phyloP scores from a whole-genome alignment of 495 filamentous ascomycete species.

The Hapsidospora chrysogenum region DNA sequence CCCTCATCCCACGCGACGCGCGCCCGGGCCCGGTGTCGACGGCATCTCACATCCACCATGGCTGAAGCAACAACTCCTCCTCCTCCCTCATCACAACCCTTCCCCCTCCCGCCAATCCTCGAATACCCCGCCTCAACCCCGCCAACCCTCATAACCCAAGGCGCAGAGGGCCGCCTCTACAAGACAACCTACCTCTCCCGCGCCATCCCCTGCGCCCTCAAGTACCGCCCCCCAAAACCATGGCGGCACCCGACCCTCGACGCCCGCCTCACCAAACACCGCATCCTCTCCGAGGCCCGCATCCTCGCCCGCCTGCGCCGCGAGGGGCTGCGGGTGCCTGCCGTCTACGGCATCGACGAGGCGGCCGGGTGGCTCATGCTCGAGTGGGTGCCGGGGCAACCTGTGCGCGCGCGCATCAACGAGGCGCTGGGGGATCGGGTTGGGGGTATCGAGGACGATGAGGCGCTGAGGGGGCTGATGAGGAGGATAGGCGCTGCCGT shows the following conservation, averaged over 20 bases:
- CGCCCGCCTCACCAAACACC: conserved; percentile 66
- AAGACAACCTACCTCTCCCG: conserved; percentile 63
- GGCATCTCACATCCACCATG: too few species aligned
- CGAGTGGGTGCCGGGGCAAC: conserved; percentile 75
- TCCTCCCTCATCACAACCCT: conserved; percentile 10
- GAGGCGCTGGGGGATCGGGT: conserved; percentile 30
- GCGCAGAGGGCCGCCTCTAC: conserved; percentile 92
- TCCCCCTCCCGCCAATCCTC: conserved; percentile 41
- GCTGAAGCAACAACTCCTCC: too few species aligned
- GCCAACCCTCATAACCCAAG: conserved; percentile 59
- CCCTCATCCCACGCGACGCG: background rate
- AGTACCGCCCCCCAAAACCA: conserved; percentile 82
- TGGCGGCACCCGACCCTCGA: conserved; percentile 91
- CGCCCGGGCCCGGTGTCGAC: too few species aligned
- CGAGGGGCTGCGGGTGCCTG: conserved; percentile 66
- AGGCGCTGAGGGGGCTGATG: conserved; percentile 39
- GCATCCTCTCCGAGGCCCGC: conserved; percentile 74
- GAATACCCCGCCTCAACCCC: conserved; percentile 44
- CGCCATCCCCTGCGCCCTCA: conserved; percentile 57
- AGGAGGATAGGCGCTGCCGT: conserved; percentile 54
- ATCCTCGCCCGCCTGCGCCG: conserved; percentile 56
- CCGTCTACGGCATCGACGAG: conserved; percentile 58
- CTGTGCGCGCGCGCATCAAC: conserved; percentile 51
- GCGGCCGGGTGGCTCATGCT: conserved; percentile 67
- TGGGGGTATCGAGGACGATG: conserved; percentile 14